These are phyloP conservation scores for Eucalyptus regnans DNA, from an alignment of 345 rosid genomes.

Conservation along the genomic window DNA sequence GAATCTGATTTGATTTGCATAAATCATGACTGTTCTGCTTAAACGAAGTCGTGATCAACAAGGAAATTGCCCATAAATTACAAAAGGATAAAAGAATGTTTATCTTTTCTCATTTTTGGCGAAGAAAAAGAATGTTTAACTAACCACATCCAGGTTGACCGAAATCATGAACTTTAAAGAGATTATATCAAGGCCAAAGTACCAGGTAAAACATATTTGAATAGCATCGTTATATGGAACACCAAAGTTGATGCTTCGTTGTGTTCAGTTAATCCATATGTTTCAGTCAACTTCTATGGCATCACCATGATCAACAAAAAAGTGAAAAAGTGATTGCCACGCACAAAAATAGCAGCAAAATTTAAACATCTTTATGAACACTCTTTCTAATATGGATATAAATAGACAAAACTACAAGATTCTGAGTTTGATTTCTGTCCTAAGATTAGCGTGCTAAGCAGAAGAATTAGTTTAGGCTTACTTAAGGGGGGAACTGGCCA, in stretches of 20 bases:
- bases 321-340: neutral
- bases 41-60: neutral
- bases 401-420: neutral
- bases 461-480: neutral
- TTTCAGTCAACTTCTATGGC: neutral
- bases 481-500: neutral
- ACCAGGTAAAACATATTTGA: neutral
- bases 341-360: neutral
- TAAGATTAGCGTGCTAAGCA: neutral
- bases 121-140: neutral
- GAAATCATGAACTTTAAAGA: neutral
- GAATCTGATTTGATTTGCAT: neutral
- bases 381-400: neutral
- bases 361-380: neutral
- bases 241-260: neutral
- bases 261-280: neutral
- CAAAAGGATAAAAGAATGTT: neutral
- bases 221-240: neutral
- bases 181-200: neutral
- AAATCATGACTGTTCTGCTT: neutral
- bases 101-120: neutral
- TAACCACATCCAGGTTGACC: neutral
- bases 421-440: neutral
- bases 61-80: neutral
- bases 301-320: neutral